Conservation (phyloP, 2,329 filamentous ascomycete species). For the Fusarium sp. region DNA sequence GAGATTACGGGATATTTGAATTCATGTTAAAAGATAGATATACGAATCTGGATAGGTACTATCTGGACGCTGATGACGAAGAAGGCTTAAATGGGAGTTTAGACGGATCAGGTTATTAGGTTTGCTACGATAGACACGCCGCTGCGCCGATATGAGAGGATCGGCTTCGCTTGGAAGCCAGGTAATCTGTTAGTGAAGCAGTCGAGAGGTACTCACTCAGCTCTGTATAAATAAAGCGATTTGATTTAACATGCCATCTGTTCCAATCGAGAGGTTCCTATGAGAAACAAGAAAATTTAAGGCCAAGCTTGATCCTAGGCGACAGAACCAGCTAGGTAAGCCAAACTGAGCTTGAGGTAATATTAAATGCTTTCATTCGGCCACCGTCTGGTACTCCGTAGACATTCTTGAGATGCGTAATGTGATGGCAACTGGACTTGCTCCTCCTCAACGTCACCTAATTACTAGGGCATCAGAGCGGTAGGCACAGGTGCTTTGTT, state of each 20-base stretch:
- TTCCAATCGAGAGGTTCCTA: background rate
- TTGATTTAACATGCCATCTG: constrained; percentile 38
- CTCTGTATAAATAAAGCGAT: constrained; percentile 45
- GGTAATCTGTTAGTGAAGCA: constrained; percentile 11
- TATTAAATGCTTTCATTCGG: background rate
- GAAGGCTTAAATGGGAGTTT: constrained; percentile 28
- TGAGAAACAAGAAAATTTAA: background rate
- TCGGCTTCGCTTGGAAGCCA: constrained; percentile 13
- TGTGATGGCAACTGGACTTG: constrained; percentile 11
- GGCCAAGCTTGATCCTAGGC: background rate
- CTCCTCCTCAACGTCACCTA: constrained; percentile 22
- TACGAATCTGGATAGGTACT: constrained; percentile 26
- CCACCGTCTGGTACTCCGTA: background rate
- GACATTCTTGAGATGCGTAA: background rate
- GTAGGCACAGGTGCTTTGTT: constrained; percentile 1
- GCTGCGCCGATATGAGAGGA: constrained; percentile 20
- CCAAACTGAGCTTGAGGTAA: background rate
- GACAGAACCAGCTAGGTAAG: background rate
- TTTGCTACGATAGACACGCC: constrained; percentile 38
- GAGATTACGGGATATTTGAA: constrained; percentile 2
- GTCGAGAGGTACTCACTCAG: constrained; percentile 41
- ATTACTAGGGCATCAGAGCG: background rate
- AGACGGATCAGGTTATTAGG: constrained; percentile 34
- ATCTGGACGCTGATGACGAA: constrained; percentile 15
- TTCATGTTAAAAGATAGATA: constrained; percentile 21